phyloP scores from a whole-genome alignment of 2,329 filamentous ascomycete genomes.

The Talaromyces islandicus region DNA sequence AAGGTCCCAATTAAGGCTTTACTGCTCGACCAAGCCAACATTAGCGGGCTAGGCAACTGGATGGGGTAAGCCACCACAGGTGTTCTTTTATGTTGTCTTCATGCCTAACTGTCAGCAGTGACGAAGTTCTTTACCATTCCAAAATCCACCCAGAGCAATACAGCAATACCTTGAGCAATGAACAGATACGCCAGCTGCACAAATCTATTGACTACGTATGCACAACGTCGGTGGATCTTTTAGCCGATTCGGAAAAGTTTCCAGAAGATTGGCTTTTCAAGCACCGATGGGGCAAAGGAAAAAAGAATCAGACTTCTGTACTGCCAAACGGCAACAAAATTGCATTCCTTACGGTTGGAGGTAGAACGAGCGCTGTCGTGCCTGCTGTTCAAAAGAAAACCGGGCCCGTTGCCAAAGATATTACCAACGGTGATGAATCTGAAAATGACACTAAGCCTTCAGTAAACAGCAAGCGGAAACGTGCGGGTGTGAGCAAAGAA shows the following conservation, averaged over 20 bases:
- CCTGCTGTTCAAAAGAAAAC: conserved; percentile 82
- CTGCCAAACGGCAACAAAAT: conserved; percentile 83
- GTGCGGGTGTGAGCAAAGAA: conserved; percentile 19
- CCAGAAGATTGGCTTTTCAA: conserved; percentile 85
- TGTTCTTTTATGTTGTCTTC: not conserved
- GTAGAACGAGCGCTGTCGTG: conserved; percentile 83
- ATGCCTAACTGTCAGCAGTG: conserved; percentile 37
- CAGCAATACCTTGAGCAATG: conserved; percentile 70
- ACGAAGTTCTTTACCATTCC: conserved; percentile 88
- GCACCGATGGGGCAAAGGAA: conserved; percentile 83
- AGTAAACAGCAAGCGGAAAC: conserved; percentile 27
- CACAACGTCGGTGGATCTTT: conserved; percentile 66
- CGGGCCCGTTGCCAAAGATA: conserved; percentile 51
- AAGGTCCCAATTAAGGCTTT: conserved; percentile 85
- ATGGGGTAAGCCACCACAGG: conserved; percentile 55
- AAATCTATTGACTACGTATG: conserved; percentile 72
- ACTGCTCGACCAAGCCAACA: conserved; percentile 77
- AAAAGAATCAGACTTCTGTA: conserved; percentile 59
- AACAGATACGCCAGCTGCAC: conserved; percentile 66
- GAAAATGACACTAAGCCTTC: conserved; percentile 17
- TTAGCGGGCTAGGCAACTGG: conserved; percentile 96
- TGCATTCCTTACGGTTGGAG: conserved; percentile 80
- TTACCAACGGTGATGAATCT: conserved; percentile 26
- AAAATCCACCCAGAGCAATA: conserved; percentile 89
- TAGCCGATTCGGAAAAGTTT: conserved; percentile 79